Base-by-base conservation (phyloP, 352 stramenopile genomes). In the Globisporangium spiculum region DNA sequence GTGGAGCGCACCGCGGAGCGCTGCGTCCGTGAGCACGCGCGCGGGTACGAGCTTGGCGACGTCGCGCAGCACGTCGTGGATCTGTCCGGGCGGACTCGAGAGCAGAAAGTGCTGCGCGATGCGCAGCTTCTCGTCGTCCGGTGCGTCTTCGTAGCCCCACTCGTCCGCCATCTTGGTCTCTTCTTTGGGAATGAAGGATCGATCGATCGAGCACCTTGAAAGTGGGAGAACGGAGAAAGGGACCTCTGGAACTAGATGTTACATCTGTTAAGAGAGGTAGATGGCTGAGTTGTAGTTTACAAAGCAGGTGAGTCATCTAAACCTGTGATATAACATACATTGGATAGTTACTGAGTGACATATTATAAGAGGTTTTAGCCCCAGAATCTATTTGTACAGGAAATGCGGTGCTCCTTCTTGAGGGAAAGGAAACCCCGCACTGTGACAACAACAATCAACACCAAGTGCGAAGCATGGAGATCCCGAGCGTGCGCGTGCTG, bases 81-180 rank as follows among this genome's bases (percentile, higher is more conserved):
- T 77, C 79, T 98, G 87, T 18, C 93, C 92, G 0, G 94, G 92
- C 4, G 91, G 92, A 68, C 83, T 96, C 14, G 90, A 91, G n/a
- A 97, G 75, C 65, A 98, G 71, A 59, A 97, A 94, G 44, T 90
- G 88, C 80, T 96, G 86, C 62, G 90, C 88, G 65, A 97, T 93
- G 65, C 85, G 78, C 55, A 97, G 77, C 84, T 97, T 96, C 78
- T 97, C 91, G 67, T 96, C 84, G 70, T 95, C 86, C 53, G 86
- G 77, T 26, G 93, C 84, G 64, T 89, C 85, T 57, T 88, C 84
- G 71, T 85, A 84, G 46, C 72, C 72, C 73, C 79, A 87, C 63
- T 90, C 81, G 65, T 92, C 83, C 46, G 76, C 77, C 86, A 94
- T 94, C 55, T 59, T 59, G 38, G n/a, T 54, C 18, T 54, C 24